Percentiles rank a stretch among this genome's conserved stretches.
These are phyloP conservation scores for Polygonum maritimum DNA, from an alignment of 148 eudicot genomes.

Conservation along the genomic window DNA sequence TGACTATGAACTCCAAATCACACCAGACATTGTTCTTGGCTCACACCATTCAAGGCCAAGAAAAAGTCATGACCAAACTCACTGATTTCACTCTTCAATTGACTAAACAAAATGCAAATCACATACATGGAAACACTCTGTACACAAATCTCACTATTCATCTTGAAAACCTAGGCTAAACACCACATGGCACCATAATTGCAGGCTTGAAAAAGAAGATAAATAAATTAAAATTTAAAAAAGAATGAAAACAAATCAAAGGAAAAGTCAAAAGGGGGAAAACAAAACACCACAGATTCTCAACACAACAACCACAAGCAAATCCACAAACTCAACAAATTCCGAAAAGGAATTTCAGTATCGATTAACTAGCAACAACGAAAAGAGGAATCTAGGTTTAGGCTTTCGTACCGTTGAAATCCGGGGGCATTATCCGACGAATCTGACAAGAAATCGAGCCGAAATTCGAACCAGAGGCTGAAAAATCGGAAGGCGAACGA, in stretches of 20 bases:
- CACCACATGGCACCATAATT: not conserved
- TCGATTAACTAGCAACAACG: not conserved
- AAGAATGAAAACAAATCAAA: not conserved
- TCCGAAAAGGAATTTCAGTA: not conserved
- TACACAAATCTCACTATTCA: no score
- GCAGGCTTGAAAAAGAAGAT: not conserved
- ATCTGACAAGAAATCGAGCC: slow-evolving; percentile 15
- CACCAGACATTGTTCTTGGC: slow-evolving; percentile 4
- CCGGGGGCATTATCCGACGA: slow-evolving; percentile 33
- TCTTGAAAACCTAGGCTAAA: not conserved
- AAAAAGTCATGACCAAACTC: not conserved
- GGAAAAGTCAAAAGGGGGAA: not conserved
- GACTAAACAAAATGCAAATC: slow-evolving; percentile 1
- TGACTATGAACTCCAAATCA: slow-evolving; percentile 12
- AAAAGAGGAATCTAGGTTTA: not conserved
- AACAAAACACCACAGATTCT: not conserved
- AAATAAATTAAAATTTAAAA: not conserved
- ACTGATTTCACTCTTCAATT: not conserved
- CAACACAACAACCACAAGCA: not conserved
- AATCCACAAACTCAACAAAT: not conserved
- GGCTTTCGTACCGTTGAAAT: slow-evolving; percentile 39
- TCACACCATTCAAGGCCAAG: not conserved
- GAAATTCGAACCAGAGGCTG: slow-evolving; percentile 13
- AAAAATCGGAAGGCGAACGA: not conserved
- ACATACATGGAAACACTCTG: not conserved